Conservation (phyloP, 257 asterid species). For the Pogostemon cablin region DNA sequence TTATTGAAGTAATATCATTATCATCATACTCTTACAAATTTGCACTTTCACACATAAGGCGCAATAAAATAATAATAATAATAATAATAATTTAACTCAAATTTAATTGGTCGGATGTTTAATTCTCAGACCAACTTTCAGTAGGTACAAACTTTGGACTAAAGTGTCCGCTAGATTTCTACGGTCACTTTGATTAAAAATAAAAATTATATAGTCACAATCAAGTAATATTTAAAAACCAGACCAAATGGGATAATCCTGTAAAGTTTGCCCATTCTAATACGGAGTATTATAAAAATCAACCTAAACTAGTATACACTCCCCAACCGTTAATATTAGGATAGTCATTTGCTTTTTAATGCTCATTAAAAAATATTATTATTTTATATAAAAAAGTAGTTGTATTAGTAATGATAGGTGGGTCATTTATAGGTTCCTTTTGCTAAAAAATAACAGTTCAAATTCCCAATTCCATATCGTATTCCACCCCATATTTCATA, state of each 20-base stretch:
- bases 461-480: too few relatives aligned
- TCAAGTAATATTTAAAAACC: background rate
- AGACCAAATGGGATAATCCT: background rate
- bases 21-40: background rate
- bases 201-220: background rate
- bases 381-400: too few relatives aligned
- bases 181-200: background rate
- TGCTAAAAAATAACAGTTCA: too few relatives aligned
- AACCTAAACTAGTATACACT: too few relatives aligned
- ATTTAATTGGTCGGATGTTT: background rate
- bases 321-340: too few relatives aligned
- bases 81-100: background rate
- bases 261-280: too few relatives aligned
- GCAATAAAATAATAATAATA: background rate
- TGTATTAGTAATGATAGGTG: too few relatives aligned
- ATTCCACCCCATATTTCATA: too few relatives aligned
- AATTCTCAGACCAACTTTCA: slow-evolving; percentile 17
- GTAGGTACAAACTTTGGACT: slow-evolving; percentile 37
- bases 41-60: background rate
- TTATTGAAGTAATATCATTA: background rate
- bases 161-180: slow-evolving; percentile 21
- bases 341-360: too few relatives aligned
- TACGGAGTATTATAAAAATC: too few relatives aligned
- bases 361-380: too few relatives aligned
- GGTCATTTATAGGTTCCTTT: too few relatives aligned